Conservation (phyloP, 768 basidiomycete species). For the Agrocybe pediades region DNA sequence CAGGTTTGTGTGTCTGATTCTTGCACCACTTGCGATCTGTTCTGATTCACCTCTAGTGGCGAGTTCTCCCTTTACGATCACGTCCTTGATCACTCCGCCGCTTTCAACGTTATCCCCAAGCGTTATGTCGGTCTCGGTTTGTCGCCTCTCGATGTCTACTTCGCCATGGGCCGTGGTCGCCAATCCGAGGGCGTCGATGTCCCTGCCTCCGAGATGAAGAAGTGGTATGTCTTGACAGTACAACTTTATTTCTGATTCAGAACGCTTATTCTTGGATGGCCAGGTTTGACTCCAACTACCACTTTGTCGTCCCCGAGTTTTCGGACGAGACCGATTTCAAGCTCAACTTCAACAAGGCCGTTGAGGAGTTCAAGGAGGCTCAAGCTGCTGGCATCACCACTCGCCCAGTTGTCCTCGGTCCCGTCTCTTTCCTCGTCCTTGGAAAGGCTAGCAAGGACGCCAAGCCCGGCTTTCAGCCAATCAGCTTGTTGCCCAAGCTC, state of each 20-base stretch:
- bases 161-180: slow-evolving; percentile 99
- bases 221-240: slow-evolving; percentile 66
- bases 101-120: slow-evolving; percentile 96
- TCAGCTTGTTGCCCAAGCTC: slow-evolving; percentile 86
- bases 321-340: slow-evolving; percentile 91
- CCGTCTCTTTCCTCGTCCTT: slow-evolving; percentile 92
- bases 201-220: slow-evolving; percentile 98
- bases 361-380: slow-evolving; percentile 94
- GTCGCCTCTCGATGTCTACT: slow-evolving; percentile 92
- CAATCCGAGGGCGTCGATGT: slow-evolving; percentile 95
- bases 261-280: slow-evolving; percentile 12
- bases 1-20: slow-evolving; percentile 59
- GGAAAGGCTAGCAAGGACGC: slow-evolving; percentile 91
- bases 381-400: slow-evolving; percentile 86
- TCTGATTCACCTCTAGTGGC: slow-evolving; percentile 56
- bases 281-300: slow-evolving; percentile 99
- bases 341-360: slow-evolving; percentile 92
- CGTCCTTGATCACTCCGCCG: slow-evolving; percentile 94
- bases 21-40: slow-evolving; percentile 16
- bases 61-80: slow-evolving; percentile 99
- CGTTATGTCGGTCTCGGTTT: slow-evolving; percentile 88
- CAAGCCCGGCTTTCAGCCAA: slow-evolving; percentile 81
- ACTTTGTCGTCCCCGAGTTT: slow-evolving; percentile 97
- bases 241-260: slow-evolving; percentile 3
- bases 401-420: slow-evolving; percentile 95